Evolutionary conservation across 768 basidiomycete genomes (phyloP), one percentile per base, ranked within the genome.

Genomic region (Podaxis carcinomalis): DNA sequence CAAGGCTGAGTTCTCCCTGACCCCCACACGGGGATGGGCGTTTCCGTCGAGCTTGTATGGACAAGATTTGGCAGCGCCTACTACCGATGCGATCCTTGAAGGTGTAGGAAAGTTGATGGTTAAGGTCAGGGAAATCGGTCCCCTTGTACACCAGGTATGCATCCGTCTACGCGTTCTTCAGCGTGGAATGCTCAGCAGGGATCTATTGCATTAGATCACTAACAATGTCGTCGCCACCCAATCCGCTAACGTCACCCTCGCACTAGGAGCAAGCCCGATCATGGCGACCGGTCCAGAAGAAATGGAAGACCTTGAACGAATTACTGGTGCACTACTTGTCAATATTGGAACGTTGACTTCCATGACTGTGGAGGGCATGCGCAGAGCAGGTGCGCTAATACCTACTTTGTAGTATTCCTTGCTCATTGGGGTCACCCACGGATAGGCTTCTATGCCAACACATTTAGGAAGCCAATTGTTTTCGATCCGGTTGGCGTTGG

Each of bases 401-500:
- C 14, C 25, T 58, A 25, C 46, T 11, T 11, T 28, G 16, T 21
- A 46, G 32, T 23, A 16, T 10, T 23, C 23, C 25, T 21, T n/a
- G 11, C 13, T 49, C 11, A 56, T 21, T 19, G 25, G 13, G 27
- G 58, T 55, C n/a, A 40, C 23, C 58, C 1, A 32, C 52, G 16
- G 61, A 1, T 52, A 82, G 82, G 83, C 14, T 68, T 68, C 49
- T 80, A 78, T 63, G 90, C 89, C 13, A 95, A 94, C 66, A 69
- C 77, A 51, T 81, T 80, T 56, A 78, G 79, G 65, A 93, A 89
- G 68, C 90, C 92, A 0, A 72, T 97, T 11, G 80, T 97, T 0
- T 91, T 96, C 62, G 95, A 97, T 69, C 95, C 95, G 2, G 95
- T 98, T 10, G 95, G 92, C 19, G 82, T 94, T 0, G 95, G 95